Percentiles rank a stretch among this genome's conserved stretches.
These are phyloP conservation scores for Dryas integrifolia DNA, from an alignment of 331 rosid species.

Conservation along the genomic window DNA sequence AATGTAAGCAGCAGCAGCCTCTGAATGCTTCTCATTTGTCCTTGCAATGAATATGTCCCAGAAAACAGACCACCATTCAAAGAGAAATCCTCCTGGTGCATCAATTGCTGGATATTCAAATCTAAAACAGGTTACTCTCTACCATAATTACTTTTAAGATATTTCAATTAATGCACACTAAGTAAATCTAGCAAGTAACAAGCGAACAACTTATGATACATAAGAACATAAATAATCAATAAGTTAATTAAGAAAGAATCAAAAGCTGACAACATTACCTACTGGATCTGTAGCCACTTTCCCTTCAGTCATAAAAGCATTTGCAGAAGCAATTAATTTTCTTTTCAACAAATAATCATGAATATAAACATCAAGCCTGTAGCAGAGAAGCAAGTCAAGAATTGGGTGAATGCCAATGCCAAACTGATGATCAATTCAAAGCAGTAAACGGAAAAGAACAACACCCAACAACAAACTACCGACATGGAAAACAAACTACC, in stretches of 20 bases:
- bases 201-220: not conserved
- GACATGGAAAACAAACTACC: not conserved
- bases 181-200: not conserved
- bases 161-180: not conserved
- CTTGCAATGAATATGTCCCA: constrained; percentile 92
- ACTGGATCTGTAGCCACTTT: constrained; percentile 92
- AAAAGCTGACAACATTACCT: constrained; percentile 51
- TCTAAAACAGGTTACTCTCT: constrained; percentile 16
- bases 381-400: constrained; percentile 17
- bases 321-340: constrained; percentile 76
- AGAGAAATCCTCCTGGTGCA: constrained; percentile 94
- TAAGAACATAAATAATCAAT: not conserved
- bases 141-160: not conserved
- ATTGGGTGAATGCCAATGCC: not conserved
- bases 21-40: constrained; percentile 89
- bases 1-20: constrained; percentile 71
- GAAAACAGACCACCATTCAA: constrained; percentile 97
- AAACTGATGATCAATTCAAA: not conserved
- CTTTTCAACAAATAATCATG: constrained; percentile 89
- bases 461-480: constrained; percentile 6
- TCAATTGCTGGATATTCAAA: constrained; percentile 75
- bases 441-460: not conserved
- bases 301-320: constrained; percentile 92
- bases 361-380: constrained; percentile 94
- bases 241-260: not conserved